A percentile compares a stretch with the other conserved stretches of the same genome.
Evolutionary conservation across 306 rosid genomes (phyloP).

Genomic region (Cucumis cinereus): DNA sequence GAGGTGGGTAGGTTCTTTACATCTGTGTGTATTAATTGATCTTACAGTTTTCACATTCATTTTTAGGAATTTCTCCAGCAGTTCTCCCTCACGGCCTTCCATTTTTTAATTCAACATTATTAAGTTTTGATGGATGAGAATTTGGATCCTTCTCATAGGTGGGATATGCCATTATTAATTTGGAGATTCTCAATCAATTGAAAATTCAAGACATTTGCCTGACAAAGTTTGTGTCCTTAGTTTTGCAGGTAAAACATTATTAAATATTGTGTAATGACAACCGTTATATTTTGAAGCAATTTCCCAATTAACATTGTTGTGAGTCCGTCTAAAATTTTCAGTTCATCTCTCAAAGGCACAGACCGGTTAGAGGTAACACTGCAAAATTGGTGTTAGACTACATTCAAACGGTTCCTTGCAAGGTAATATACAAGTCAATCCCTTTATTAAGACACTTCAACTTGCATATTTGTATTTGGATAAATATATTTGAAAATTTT

Average conservation of each 20-base stretch:
- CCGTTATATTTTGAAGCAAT: neutral
- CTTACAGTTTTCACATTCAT: neutral
- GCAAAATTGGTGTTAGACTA: constrained; percentile 56
- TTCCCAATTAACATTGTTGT: neutral
- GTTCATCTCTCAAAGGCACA: constrained; percentile 86
- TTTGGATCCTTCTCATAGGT: constrained; percentile 36
- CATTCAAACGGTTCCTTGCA: constrained; percentile 55
- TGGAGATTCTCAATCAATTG: constrained; percentile 43
- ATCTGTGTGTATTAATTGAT: neutral
- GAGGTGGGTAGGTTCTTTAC: constrained; percentile 38
- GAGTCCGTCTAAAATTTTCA: constrained; percentile 22
- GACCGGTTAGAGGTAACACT: constrained; percentile 68
- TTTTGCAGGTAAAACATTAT: constrained; percentile 58
- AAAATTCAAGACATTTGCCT: constrained; percentile 46
- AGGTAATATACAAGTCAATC: constrained; percentile 32
- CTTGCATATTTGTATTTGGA: neutral
- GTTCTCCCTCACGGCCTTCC: neutral
- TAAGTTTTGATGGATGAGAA: constrained; percentile 5
- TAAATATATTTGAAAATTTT: neutral
- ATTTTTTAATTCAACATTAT: neutral
- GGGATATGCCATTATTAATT: constrained; percentile 71
- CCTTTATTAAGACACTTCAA: neutral
- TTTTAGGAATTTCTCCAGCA: neutral
- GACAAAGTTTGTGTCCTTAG: constrained; percentile 45
- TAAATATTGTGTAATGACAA: neutral